Conservation (phyloP, 306 rosid genomes). For the Gynostemma pentaphyllum region DNA sequence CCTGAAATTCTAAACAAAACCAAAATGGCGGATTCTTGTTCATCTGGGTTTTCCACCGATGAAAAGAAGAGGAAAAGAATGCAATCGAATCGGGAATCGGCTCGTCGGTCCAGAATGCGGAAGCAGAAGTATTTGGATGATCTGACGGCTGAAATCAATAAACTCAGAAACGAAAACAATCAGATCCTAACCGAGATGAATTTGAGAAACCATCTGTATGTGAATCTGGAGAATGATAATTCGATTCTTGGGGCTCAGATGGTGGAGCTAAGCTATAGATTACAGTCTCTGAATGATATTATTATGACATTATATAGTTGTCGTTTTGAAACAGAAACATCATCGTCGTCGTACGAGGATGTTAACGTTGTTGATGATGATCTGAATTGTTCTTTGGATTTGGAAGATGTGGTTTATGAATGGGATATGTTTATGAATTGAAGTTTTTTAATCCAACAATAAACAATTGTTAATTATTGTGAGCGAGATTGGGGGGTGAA, state of each 20-base stretch:
- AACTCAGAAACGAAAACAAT: constrained; percentile 42
- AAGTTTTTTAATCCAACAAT: no score
- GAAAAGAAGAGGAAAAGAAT: constrained; percentile 59
- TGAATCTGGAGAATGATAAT: constrained; percentile 38
- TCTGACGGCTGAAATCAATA: constrained; percentile 31
- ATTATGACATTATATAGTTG: no score
- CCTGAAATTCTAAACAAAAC: no score
- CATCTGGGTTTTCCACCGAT: constrained; percentile 31
- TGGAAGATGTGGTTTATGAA: no score
- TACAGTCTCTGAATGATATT: constrained; percentile 40
- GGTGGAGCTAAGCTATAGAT: constrained; percentile 29
- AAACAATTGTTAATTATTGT: no score
- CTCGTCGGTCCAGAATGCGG: constrained; percentile 50
- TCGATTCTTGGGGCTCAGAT: constrained; percentile 46
- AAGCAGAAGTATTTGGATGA: constrained; percentile 62
- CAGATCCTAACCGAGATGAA: constrained; percentile 26
- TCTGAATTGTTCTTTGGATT: no score
- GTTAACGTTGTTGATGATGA: no score
- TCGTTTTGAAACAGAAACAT: no score
- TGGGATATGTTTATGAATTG: no score
- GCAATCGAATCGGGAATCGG: constrained; percentile 62
- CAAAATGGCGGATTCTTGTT: no score
- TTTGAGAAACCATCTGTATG: constrained; percentile 21
- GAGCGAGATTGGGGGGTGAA: no score
- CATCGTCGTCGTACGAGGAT: no score